Evolutionary conservation across 2,329 filamentous ascomycete genomes (phyloP), one percentile per base, ranked within the genome.

Genomic region (Zymoseptoria crescenta): DNA sequence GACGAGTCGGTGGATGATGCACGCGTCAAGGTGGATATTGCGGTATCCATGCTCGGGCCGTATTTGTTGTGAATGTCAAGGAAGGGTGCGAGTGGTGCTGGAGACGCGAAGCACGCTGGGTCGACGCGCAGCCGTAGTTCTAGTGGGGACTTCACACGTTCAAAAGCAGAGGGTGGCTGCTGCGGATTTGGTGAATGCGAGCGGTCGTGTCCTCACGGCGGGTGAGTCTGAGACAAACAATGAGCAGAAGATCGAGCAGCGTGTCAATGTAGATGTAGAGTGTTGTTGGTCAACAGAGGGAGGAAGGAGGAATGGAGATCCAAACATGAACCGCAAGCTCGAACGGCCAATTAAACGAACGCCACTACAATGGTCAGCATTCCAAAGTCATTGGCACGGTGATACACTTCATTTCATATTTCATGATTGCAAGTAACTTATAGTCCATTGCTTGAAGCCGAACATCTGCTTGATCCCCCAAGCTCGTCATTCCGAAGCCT

Each of bases 1-100:
- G 75, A 79, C 27, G 75, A 74, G 20, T 73, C 74, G 49, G 75
- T 67, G 49, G 76, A 76, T 21, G 69, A 69, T 66, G 73, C 73
- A 69, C 69, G 69, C 64, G 64, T 69, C 57, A 58, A 58, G n/a
- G 51, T 28, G 28, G 72, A 70, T 29, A 49, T 55, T 27, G 21
- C 4, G 9, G 49, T n/a, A 19, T 56, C 60, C 60, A 64, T 64
- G 29, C 30, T 29, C 2, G 16, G 27, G 27, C 20, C 4, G n/a
- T 8, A 20, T 19, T 29, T 2, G 45, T 20, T 21, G 28, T 20
- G 13, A 13, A 19, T 19, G 49, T 50, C 55, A 50, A 30, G 51
- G 54, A 21, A n/a, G 28, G 16, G 35, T 45, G 35, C 7, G 35
- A 16, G 16, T 45, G 35, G 35, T 45, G 35, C 35, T 45, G 35